Conservation (phyloP, 805 yeast genomes). For the Metschnikowia baotianmanensis region DNA sequence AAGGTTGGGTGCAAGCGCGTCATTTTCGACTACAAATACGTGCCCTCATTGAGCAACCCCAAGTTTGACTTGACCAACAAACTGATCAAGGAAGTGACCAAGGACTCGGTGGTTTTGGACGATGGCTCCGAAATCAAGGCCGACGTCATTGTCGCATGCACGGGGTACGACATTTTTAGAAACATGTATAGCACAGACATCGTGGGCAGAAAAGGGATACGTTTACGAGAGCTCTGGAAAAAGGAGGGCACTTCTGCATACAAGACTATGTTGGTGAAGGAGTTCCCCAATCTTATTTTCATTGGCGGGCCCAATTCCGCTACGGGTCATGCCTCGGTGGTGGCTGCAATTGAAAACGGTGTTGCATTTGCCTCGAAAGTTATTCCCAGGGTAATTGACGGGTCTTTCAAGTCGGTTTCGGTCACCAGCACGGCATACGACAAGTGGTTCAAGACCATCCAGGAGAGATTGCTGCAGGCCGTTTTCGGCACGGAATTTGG, state of each 20-base stretch:
- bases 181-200: slow-evolving; percentile 20
- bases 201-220: slow-evolving; percentile 27
- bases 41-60: slow-evolving; percentile 33
- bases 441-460: slow-evolving; percentile 32
- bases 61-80: slow-evolving; percentile 26
- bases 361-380: slow-evolving; percentile 24
- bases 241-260: slow-evolving; percentile 35
- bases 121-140: slow-evolving; percentile 30
- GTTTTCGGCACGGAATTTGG: slow-evolving; percentile 41
- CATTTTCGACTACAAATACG: slow-evolving; percentile 37
- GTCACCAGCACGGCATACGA: slow-evolving; percentile 34
- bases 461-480: slow-evolving; percentile 24
- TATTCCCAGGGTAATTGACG: slow-evolving; percentile 27
- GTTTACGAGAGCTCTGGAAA: slow-evolving; percentile 26
- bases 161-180: slow-evolving; percentile 34
- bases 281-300: slow-evolving; percentile 35
- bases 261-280: slow-evolving; percentile 31
- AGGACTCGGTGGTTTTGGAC: slow-evolving; percentile 28
- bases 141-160: slow-evolving; percentile 42
- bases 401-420: slow-evolving; percentile 25
- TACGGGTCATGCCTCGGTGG: slow-evolving; percentile 43
- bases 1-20: slow-evolving; percentile 43
- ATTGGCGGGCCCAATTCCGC: slow-evolving; percentile 43
- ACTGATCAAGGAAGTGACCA: slow-evolving; percentile 26
- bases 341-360: slow-evolving; percentile 37